Evolutionary conservation across 306 rosid genomes (phyloP).

Genomic region (Vigna nakashimae): DNA sequence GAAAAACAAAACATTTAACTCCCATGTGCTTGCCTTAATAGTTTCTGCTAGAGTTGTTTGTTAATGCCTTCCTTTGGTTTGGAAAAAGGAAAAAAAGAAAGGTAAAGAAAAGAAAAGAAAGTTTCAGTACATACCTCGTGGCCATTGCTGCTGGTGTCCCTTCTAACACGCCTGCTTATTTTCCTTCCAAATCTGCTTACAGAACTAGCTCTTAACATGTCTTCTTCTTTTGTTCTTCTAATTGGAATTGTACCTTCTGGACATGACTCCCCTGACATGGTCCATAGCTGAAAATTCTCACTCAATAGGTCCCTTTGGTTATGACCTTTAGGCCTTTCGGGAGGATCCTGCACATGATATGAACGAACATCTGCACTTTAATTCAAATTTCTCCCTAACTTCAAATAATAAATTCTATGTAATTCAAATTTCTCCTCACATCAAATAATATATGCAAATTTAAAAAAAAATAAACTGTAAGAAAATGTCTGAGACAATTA

Average conservation of each 20-base stretch:
- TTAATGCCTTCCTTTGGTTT: constrained; percentile 3
- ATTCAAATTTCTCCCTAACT: background rate
- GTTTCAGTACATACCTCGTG: constrained; percentile 74
- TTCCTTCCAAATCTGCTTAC: constrained; percentile 82
- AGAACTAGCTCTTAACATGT: constrained; percentile 82
- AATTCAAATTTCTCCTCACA: too few species aligned
- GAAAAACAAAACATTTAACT: background rate
- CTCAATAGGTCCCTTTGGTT: constrained; percentile 36
- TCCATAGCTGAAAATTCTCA: constrained; percentile 79
- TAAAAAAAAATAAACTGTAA: background rate
- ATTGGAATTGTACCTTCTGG: constrained; percentile 96
- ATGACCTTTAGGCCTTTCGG: constrained; percentile 72
- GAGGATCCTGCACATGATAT: constrained; percentile 69
- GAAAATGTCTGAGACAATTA: background rate
- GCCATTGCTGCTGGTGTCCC: constrained; percentile 90
- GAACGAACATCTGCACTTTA: background rate
- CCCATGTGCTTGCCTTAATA: constrained; percentile 21
- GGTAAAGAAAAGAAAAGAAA: background rate
- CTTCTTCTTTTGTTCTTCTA: constrained; percentile 81
- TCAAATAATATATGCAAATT: background rate
- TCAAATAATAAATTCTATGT: background rate
- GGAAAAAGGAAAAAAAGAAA: background rate
- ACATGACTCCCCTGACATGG: constrained; percentile 72
- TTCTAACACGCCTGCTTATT: constrained; percentile 63
- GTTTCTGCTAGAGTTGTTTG: constrained; percentile 9